Conservation (phyloP, 176 grass and related monocot genomes). For the Cenchrus fungigraminus region DNA sequence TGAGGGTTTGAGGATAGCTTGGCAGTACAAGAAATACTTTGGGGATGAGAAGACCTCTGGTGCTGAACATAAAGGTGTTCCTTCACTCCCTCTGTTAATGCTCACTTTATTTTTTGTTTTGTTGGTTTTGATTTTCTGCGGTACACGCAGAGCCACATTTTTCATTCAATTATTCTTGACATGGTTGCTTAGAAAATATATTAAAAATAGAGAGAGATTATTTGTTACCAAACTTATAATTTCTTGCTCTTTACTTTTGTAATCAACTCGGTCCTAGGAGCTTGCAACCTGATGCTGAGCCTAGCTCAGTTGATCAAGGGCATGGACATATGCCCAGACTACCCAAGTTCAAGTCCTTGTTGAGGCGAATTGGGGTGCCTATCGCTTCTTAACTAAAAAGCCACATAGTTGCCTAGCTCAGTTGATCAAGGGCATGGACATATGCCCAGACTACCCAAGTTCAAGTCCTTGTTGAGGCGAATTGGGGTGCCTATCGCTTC, state of each 20-base stretch:
- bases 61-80: slow-evolving; percentile 54
- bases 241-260: not conserved
- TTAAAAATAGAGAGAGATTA: not conserved
- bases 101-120: not conserved
- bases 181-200: not conserved
- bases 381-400: no score
- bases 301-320: not conserved
- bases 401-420: not conserved
- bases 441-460: not conserved
- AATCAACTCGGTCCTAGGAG: not conserved
- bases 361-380: no score
- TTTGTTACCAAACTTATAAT: not conserved
- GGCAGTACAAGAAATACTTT: slow-evolving; percentile 98
- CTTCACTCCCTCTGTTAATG: not conserved
- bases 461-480: not conserved
- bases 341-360: no score
- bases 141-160: not conserved
- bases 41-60: slow-evolving; percentile 60
- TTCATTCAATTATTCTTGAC: not conserved
- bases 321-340: no score
- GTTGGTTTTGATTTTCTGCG: not conserved
- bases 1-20: slow-evolving; percentile 86
- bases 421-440: not conserved
- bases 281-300: not conserved
- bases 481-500: no score